Percentiles rank a stretch among this genome's conserved stretches.
phyloP scores from a whole-genome alignment of 306 rosid species.

The Vachellia pachyceras region DNA sequence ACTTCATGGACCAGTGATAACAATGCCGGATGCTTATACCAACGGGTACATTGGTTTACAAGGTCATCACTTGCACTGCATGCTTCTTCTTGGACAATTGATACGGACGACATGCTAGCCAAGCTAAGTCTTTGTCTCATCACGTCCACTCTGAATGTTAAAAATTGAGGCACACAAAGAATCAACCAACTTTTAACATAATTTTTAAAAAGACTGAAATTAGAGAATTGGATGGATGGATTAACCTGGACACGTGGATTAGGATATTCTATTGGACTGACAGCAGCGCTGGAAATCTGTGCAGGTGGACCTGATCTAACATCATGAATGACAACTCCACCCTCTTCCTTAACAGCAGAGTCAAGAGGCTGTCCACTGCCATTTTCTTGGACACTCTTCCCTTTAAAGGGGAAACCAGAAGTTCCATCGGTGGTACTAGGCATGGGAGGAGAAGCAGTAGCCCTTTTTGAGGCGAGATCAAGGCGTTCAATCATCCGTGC shows the following conservation, averaged over 20 bases:
- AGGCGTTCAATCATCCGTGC: conserved; percentile 87
- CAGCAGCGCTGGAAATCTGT: conserved; percentile 29
- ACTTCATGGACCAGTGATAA: conserved; percentile 31
- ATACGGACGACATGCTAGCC: neutral
- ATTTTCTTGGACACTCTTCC: conserved; percentile 61
- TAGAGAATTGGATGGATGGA: conserved; percentile 4
- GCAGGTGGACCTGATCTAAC: conserved; percentile 51
- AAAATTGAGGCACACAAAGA: conserved; percentile 10
- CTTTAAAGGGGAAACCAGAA: conserved; percentile 52
- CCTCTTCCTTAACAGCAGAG: conserved; percentile 28
- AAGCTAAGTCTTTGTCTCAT: conserved; percentile 39
- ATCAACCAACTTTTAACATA: conserved; percentile 33
- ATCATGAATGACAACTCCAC: conserved; percentile 41
- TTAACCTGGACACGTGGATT: conserved; percentile 58
- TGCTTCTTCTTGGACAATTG: conserved; percentile 39
- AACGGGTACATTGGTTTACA: conserved; percentile 63
- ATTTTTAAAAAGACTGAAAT: neutral
- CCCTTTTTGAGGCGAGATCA: conserved; percentile 73
- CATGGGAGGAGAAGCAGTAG: conserved; percentile 47
- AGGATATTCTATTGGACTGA: conserved; percentile 43
- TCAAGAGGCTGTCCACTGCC: neutral
- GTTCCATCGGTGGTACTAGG: conserved; percentile 42
- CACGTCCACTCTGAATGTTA: conserved; percentile 45
- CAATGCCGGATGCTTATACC: conserved; percentile 86
- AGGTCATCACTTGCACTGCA: conserved; percentile 73